phyloP scores from a whole-genome alignment of 1,284 basidiomycete species.

The Ceratobasidium sp. region DNA sequence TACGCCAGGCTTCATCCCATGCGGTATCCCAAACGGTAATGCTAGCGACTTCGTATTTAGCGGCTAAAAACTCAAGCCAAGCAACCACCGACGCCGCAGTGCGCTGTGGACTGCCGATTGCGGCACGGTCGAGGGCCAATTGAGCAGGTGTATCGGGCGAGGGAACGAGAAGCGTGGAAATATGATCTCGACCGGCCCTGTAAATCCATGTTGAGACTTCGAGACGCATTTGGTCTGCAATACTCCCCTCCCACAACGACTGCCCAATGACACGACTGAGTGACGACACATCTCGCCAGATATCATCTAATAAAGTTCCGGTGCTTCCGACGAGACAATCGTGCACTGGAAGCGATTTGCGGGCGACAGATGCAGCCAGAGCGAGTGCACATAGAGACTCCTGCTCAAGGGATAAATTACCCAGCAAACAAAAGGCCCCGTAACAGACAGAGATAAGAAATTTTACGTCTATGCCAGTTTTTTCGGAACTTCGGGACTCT shows the following conservation, averaged over 20 bases:
- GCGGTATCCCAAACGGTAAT: background rate
- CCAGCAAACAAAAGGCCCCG: too few species aligned
- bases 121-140: too few species aligned
- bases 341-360: background rate
- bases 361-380: background rate
- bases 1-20: background rate
- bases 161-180: background rate
- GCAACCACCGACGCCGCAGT: background rate
- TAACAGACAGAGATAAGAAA: background rate
- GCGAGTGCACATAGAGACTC: background rate
- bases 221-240: background rate
- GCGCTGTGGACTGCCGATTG: background rate
- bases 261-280: background rate
- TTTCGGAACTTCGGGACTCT: too few species aligned
- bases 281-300: background rate
- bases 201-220: background rate
- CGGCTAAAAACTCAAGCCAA: background rate
- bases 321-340: background rate
- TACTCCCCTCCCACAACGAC: conserved; percentile 2
- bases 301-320: background rate
- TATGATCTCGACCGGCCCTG: background rate
- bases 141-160: background rate
- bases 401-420: too few species aligned
- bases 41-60: background rate
- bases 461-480: background rate